Conservation (phyloP, 805 yeast species). For the Torulaspora franciscae region DNA sequence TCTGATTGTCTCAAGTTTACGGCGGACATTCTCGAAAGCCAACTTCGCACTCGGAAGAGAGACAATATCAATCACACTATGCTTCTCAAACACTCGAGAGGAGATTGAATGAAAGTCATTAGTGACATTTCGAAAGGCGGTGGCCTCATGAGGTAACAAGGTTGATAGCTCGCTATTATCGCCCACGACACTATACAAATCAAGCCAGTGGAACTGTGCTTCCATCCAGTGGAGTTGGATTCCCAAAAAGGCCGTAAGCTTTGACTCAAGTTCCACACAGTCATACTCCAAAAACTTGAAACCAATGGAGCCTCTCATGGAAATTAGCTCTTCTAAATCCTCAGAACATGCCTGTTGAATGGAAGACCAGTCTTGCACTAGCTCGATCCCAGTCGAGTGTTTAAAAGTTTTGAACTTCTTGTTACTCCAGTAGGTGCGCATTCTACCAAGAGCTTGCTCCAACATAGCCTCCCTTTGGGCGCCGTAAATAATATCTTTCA, state of each 20-base stretch:
- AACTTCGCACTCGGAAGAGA: conserved; percentile 45
- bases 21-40: conserved; percentile 47
- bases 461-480: conserved; percentile 72
- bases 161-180: conserved; percentile 51
- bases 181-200: conserved; percentile 73
- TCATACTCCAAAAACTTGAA: conserved; percentile 57
- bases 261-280: conserved; percentile 50
- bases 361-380: conserved; percentile 64
- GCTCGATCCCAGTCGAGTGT: conserved; percentile 46
- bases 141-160: conserved; percentile 64
- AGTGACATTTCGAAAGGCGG: conserved; percentile 59
- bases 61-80: conserved; percentile 52
- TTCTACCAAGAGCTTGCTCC: conserved; percentile 49
- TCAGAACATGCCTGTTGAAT: conserved; percentile 55
- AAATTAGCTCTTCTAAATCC: conserved; percentile 55
- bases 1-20: conserved; percentile 53
- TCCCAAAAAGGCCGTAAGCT: conserved; percentile 46
- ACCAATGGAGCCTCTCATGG: conserved; percentile 68
- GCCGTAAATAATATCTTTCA: conserved; percentile 48
- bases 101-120: conserved; percentile 54
- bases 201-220: conserved; percentile 84
- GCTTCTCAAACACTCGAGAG: conserved; percentile 45
- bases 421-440: conserved; percentile 53
- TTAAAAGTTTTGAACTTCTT: conserved; percentile 49
- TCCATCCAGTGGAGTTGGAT: conserved; percentile 72